Base-by-base conservation (phyloP, 2,329 filamentous ascomycete species). In the Plenodomus lindquistii region DNA sequence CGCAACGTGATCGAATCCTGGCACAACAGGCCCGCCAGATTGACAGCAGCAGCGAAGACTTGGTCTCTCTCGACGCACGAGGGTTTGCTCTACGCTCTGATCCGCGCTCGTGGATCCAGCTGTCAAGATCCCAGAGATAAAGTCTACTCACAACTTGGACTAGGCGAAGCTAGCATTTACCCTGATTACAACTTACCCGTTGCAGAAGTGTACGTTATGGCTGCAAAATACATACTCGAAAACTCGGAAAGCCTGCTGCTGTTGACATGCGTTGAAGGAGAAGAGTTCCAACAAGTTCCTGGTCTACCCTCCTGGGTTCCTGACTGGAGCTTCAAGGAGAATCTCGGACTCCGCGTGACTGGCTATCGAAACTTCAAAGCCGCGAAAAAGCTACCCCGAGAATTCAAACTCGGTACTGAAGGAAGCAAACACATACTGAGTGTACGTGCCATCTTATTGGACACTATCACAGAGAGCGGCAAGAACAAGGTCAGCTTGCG, bases 241-340 rank as follows among this genome's bases (percentile, higher is more conserved):
- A 20, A 56, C 18, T 49, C 46, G 2, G 48, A 50, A 24, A 53
- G 46, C 24, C 36, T 61, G 18, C 39, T 55, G 1, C 22, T 59
- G 6, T 42, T 59, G n/a, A 50, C 49, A 9, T 55, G 42, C 44
- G 51, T 56, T 7, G 57, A 64, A 38, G 54, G 56, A 29, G 34
- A 50, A 15, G 46, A 54, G 2, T 59, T 59, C 16, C 59, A 57
- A 17, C 36, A 35, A 10, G 24, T 52, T 7, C 24, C 34, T 9
- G 27, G 27, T 6, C 34, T 64, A 13, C 57, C 55, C 10, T 62
- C 59, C 2, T 64, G 54, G 57, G 59, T 59, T 2, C 54, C 60
- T 2, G 57, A 61, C 38, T 64, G 57, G 57, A 50, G 40, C 20
- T 29, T 45, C 16, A 44, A 42, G 3, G 37, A 48, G 18, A 35